Base-by-base conservation (phyloP, 345 rosid genomes). In the Gossypium anomalum region DNA sequence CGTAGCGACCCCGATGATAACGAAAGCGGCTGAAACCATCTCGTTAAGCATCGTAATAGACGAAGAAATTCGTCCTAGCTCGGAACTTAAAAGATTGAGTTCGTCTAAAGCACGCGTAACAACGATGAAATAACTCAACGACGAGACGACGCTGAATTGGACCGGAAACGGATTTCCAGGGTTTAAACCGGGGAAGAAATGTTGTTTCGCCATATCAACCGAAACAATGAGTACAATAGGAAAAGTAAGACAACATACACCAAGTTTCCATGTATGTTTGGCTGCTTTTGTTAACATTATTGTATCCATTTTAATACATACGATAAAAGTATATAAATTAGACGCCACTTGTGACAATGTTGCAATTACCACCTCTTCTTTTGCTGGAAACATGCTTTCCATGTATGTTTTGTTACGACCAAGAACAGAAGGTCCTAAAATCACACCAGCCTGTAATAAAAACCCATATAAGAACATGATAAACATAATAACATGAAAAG, bases 351-450 rank as follows among this genome's bases (percentile, higher is more conserved):
- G 47, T 14, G 76, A n/a, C 16, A 61, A 0, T 2, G 67, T 61
- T 14, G 20, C 53, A 25, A 27, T 7, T 20, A 73, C 3, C 2
- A 48, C 0, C 76, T 9, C 62, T 69, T 61, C 69, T 60, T 61
- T 73, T 1, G 56, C 44, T 60, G 56, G 45, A 48, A 73, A 73
- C 52, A 73, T 45, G 27, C 2, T 73, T 3, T 61, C 59, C 69
- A 27, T 60, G 52, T 59, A 73, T 60, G 6, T 2, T 38, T 73
- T 11, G 57, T 51, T 61, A 44, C 48, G 69, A 12, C 69, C 76
- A 19, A 73, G 67, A 15, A 73, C 60, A 1, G 76, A 73, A 6
- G 76, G 76, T 47, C 76, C 76, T 16, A 73, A 22, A 69, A 73
- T 61, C 13, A 73, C 13, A 14, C 76, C 69, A 20, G 68, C 17